These are phyloP conservation scores for Leishmania arabica DNA, from an alignment of 208 protist genomes.

Conservation along the genomic window DNA sequence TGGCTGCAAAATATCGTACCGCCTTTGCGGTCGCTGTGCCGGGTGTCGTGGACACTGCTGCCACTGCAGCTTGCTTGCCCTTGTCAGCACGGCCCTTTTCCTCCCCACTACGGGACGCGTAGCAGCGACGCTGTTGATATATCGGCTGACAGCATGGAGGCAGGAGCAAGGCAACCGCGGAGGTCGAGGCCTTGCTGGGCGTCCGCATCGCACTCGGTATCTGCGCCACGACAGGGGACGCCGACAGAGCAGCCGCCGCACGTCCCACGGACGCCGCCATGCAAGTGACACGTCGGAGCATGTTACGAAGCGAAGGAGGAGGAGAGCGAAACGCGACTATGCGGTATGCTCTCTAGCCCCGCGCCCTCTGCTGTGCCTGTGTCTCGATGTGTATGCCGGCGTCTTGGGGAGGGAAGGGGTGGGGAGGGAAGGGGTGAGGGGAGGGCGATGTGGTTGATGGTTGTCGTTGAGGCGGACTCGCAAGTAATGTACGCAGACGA, in stretches of 20 bases:
- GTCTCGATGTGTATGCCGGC: background rate
- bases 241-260: background rate
- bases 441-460: background rate
- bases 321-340: background rate
- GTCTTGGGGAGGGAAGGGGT: background rate
- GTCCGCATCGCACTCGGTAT: background rate
- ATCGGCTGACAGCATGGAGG: background rate
- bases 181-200: background rate
- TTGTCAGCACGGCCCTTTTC: constrained; percentile 8
- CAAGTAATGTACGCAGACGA: background rate
- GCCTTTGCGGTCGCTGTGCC: constrained; percentile 9
- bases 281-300: constrained; percentile 29
- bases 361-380: background rate
- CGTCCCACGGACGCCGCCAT: background rate
- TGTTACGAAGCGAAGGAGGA: background rate
- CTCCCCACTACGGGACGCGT: constrained; percentile 19
- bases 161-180: background rate
- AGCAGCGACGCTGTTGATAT: constrained; percentile 5
- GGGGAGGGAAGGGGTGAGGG: background rate
- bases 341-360: background rate
- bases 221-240: background rate
- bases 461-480: background rate
- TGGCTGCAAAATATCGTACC: constrained; percentile 19
- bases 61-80: constrained; percentile 9
- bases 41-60: constrained; percentile 11